These are phyloP conservation scores for Populus hybrid DNA, from an alignment of 441 rosid species.

Conservation along the genomic window DNA sequence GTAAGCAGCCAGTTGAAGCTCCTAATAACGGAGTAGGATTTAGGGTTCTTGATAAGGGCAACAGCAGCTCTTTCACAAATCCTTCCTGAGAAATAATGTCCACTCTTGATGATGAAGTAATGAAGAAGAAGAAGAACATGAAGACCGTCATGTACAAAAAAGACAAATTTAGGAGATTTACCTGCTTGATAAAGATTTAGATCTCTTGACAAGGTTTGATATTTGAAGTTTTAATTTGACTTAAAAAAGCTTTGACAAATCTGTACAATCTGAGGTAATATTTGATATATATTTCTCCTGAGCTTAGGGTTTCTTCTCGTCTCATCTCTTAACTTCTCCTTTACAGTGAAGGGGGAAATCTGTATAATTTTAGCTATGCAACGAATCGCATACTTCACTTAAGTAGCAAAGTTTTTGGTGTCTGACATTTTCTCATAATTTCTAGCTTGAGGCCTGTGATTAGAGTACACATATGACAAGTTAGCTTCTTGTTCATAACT, in stretches of 20 bases:
- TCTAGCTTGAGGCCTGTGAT: too few species aligned
- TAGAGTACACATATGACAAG: too few species aligned
- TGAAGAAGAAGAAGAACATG: not conserved
- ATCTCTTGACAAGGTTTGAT: not conserved
- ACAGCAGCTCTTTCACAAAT: slow-evolving; percentile 24
- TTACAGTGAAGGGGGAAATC: too few species aligned
- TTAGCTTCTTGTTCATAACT: not conserved
- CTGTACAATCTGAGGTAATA: not conserved
- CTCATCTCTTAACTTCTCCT: not conserved
- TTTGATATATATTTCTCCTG: not conserved
- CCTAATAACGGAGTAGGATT: slow-evolving; percentile 6
- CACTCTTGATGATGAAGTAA: slow-evolving; percentile 1
- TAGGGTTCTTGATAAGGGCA: slow-evolving; percentile 47
- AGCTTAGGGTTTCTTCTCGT: not conserved
- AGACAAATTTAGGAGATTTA: not conserved
- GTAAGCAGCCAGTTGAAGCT: slow-evolving; percentile 8
- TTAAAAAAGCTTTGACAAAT: not conserved
- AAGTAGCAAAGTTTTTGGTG: too few species aligned
- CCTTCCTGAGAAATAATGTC: slow-evolving; percentile 9
- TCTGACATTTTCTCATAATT: too few species aligned
- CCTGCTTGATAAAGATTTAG: not conserved
- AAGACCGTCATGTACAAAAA: not conserved
- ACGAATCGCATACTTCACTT: not conserved
- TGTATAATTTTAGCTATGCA: not conserved
- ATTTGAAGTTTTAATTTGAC: not conserved